Evolutionary conservation across 331 rosid species (phyloP).

Genomic region (Quercus phellos): DNA sequence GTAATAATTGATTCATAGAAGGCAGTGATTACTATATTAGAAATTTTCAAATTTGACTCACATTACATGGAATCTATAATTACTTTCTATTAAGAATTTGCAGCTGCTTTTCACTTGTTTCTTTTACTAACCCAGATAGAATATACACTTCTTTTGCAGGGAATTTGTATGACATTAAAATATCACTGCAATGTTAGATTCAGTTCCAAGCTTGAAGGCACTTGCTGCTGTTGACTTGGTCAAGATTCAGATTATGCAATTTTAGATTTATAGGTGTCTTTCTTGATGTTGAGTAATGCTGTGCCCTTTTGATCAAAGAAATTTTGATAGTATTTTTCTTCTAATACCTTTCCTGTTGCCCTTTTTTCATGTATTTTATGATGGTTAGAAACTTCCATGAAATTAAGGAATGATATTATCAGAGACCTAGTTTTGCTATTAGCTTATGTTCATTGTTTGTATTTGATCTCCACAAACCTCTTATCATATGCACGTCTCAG

Average conservation of each 20-base stretch:
- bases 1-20: too few relatives aligned
- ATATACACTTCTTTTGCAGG: conserved; percentile 18
- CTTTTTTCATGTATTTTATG: conserved; percentile 10
- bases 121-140: background rate
- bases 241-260: conserved; percentile 9
- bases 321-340: background rate
- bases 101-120: background rate
- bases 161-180: background rate
- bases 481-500: background rate
- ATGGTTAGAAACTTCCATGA: conserved; percentile 1
- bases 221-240: conserved; percentile 15
- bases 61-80: background rate
- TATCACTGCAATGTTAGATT: conserved; percentile 13
- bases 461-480: background rate
- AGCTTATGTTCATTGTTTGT: background rate
- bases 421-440: background rate
- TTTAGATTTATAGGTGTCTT: conserved; percentile 1
- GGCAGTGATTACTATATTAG: background rate
- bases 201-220: conserved; percentile 18
- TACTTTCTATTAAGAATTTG: background rate
- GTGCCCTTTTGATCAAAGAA: background rate
- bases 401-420: background rate
- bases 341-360: background rate
- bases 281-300: conserved; percentile 1
- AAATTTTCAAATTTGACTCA: background rate